Percentiles rank a stretch among this genome's conserved stretches.
Conservation (phyloP, 148 eudicot species). For the Diospyros kaki region DNA sequence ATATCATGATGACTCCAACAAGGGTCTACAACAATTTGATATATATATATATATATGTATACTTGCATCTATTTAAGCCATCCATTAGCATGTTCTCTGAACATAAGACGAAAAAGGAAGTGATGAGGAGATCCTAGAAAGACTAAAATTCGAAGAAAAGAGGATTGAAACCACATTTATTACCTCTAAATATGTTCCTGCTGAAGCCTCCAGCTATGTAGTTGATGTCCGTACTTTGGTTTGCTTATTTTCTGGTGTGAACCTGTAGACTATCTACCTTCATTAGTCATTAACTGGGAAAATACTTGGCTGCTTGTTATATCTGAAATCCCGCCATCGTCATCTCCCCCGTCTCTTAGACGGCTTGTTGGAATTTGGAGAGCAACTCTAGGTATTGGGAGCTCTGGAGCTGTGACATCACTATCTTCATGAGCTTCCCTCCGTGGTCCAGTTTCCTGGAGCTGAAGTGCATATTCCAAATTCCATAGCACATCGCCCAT, state of each 20-base stretch:
- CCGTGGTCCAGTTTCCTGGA: slow-evolving; percentile 50
- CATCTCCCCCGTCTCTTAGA: slow-evolving; percentile 16
- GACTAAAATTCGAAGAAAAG: background rate
- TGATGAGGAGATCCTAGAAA: background rate
- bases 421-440: slow-evolving; percentile 25
- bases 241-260: background rate
- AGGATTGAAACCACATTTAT: background rate
- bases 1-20: background rate
- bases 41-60: background rate
- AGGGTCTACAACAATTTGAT: background rate
- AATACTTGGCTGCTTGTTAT: slow-evolving; percentile 57
- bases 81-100: background rate
- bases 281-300: slow-evolving; percentile 72
- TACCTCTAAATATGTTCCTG: slow-evolving; percentile 5
- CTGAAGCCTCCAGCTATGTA: background rate
- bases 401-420: slow-evolving; percentile 20
- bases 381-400: slow-evolving; percentile 25
- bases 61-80: background rate
- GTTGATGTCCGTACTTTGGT: background rate
- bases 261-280: slow-evolving; percentile 53
- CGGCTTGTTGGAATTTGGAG: slow-evolving; percentile 24
- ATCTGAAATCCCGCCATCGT: slow-evolving; percentile 42
- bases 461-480: slow-evolving; percentile 74
- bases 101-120: background rate
- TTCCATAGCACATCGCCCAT: slow-evolving; percentile 98